Evolutionary conservation across 1,284 basidiomycete genomes (phyloP).

Genomic region (Apiotrichum sp.): DNA sequence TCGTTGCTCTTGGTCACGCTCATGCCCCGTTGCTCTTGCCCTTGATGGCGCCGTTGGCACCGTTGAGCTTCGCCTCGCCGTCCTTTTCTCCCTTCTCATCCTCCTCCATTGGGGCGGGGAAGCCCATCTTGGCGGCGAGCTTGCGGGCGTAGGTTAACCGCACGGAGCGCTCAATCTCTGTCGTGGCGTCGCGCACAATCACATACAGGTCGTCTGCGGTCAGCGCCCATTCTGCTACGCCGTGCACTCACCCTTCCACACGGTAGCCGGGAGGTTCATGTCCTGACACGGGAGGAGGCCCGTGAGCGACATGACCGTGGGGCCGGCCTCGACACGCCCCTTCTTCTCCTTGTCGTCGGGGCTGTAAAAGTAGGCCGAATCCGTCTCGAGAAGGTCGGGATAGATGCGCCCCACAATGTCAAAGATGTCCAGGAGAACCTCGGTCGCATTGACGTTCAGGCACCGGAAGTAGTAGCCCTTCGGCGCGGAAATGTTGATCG

Average conservation of each 20-base stretch:
- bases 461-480: conserved; percentile 26
- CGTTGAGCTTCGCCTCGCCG: no score
- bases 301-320: neutral
- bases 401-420: conserved; percentile 39
- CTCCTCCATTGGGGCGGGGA: no score
- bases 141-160: no score
- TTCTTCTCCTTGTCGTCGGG: neutral
- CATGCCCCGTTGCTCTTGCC: no score
- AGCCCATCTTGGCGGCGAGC: no score
- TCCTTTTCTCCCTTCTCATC: no score
- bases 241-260: conserved; percentile 8
- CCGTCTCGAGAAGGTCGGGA: conserved; percentile 30
- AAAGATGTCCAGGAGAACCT: conserved; percentile 35
- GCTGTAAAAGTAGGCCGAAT: conserved; percentile 7
- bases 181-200: neutral
- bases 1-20: no score
- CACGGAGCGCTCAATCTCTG: no score
- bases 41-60: no score
- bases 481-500: conserved; percentile 8
- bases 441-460: conserved; percentile 23
- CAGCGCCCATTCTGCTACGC: neutral
- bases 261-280: neutral
- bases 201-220: neutral
- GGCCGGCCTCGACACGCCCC: neutral
- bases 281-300: neutral